phyloP scores from a whole-genome alignment of 208 protist genomes.

The Phytomonas francai region DNA sequence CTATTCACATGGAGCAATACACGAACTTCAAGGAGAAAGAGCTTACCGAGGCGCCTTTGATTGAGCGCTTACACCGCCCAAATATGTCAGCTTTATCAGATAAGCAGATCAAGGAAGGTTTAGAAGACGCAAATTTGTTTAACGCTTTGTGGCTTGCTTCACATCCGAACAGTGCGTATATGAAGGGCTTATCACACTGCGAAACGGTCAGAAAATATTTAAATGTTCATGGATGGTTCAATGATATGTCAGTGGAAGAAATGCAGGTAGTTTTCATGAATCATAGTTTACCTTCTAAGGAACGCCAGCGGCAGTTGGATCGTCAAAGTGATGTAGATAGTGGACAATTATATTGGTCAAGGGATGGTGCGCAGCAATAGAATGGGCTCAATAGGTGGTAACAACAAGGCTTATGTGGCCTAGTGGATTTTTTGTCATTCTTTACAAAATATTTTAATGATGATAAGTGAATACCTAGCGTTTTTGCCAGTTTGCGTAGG shows the following conservation, averaged over 20 bases:
- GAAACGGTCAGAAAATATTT: slow-evolving; percentile 66
- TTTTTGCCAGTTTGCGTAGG: not conserved
- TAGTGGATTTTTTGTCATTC: not conserved
- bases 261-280: slow-evolving; percentile 75
- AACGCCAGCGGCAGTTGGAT: slow-evolving; percentile 36
- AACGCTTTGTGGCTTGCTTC: slow-evolving; percentile 68
- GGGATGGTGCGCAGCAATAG: slow-evolving; percentile 7
- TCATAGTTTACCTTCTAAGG: slow-evolving; percentile 39
- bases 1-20: slow-evolving; percentile 75
- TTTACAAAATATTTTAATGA: not conserved
- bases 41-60: slow-evolving; percentile 58
- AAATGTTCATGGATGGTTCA: slow-evolving; percentile 76
- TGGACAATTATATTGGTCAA: slow-evolving; percentile 43
- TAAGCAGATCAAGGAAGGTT: slow-evolving; percentile 64
- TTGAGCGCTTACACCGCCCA: slow-evolving; percentile 74
- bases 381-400: not conserved
- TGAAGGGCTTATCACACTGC: slow-evolving; percentile 28
- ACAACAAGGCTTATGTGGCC: not conserved
- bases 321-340: slow-evolving; percentile 15
- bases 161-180: slow-evolving; percentile 50
- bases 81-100: slow-evolving; percentile 51
- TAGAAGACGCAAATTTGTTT: slow-evolving; percentile 71
- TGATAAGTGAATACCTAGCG: not conserved
- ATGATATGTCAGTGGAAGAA: slow-evolving; percentile 72
- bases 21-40: slow-evolving; percentile 51